phyloP scores from a whole-genome alignment of 2,329 filamentous ascomycete species.

The Colletotrichum cereale region DNA sequence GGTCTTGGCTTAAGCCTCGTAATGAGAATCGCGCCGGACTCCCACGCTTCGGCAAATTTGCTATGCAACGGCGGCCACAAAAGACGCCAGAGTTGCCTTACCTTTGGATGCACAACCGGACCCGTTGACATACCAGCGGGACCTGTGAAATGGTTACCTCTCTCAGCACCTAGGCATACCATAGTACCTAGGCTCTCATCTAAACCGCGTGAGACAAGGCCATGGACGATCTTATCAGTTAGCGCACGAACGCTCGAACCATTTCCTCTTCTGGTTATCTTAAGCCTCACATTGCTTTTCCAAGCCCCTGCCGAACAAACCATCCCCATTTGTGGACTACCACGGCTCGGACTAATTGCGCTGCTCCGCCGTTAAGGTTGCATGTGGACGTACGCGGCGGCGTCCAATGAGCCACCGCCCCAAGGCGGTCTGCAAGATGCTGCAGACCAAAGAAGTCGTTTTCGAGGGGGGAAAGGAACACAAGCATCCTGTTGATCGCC shows the following conservation, averaged over 20 bases:
- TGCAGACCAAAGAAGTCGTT: background rate
- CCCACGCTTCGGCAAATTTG: constrained; percentile 6
- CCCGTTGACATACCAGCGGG: background rate
- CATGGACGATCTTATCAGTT: background rate
- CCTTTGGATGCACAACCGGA: background rate
- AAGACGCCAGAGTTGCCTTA: background rate
- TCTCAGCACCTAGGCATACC: background rate
- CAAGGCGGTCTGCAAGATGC: background rate
- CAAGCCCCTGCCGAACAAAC: background rate
- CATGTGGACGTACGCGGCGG: constrained; percentile 18
- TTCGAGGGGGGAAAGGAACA: too few species aligned
- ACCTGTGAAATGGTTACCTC: background rate
- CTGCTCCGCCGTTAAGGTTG: constrained; percentile 33
- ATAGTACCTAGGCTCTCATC: background rate
- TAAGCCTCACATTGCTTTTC: constrained; percentile 31
- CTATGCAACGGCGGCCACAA: background rate
- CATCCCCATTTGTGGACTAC: background rate
- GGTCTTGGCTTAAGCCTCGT: constrained; percentile 15
- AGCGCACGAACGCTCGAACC: background rate
- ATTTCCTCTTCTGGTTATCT: background rate
- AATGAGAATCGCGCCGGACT: background rate
- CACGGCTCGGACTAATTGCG: constrained; percentile 25
- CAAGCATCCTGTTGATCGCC: background rate
- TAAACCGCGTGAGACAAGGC: background rate
- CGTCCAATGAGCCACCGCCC: background rate